phyloP scores from a whole-genome alignment of 495 filamentous ascomycete species.

The Pseudomonodictys pantanalensis region DNA sequence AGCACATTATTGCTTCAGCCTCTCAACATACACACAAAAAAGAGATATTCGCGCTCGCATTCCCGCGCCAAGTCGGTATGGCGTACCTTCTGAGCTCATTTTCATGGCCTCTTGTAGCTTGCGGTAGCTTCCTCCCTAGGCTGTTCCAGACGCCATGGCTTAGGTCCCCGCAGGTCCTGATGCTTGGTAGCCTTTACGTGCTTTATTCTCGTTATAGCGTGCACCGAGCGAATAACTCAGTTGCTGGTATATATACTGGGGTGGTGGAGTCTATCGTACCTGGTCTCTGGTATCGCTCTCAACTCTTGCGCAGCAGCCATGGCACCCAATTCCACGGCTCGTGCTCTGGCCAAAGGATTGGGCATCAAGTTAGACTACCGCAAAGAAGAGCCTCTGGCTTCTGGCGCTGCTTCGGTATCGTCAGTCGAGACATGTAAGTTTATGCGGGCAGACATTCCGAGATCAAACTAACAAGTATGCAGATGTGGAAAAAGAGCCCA shows the following conservation, averaged over 20 bases:
- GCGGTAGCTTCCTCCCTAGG: no score
- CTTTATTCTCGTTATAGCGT: neutral
- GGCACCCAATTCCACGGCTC: conserved; percentile 6
- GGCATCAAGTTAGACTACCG: conserved; percentile 28
- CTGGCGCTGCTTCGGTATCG: conserved; percentile 8
- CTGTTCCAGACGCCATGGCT: no score
- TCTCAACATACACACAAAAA: neutral
- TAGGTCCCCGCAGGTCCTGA: neutral
- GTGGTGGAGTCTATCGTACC: no score
- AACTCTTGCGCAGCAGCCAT: conserved; percentile 4
- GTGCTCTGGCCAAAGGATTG: conserved; percentile 20
- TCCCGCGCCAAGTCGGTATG: no score
- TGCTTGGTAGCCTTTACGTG: neutral
- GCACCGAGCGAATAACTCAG: neutral
- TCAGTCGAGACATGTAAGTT: conserved; percentile 18
- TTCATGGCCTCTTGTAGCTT: no score
- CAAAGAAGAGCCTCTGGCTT: conserved; percentile 19
- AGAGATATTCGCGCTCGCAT: no score
- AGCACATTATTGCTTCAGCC: neutral
- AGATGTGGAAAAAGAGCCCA: conserved; percentile 81
- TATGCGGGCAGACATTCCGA: neutral
- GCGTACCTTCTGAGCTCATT: no score
- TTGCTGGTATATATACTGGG: neutral
- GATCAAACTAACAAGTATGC: conserved; percentile 19
- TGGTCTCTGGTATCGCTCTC: neutral